Base-by-base conservation (phyloP, 306 rosid species). In the Pachyrhizus erosus region DNA sequence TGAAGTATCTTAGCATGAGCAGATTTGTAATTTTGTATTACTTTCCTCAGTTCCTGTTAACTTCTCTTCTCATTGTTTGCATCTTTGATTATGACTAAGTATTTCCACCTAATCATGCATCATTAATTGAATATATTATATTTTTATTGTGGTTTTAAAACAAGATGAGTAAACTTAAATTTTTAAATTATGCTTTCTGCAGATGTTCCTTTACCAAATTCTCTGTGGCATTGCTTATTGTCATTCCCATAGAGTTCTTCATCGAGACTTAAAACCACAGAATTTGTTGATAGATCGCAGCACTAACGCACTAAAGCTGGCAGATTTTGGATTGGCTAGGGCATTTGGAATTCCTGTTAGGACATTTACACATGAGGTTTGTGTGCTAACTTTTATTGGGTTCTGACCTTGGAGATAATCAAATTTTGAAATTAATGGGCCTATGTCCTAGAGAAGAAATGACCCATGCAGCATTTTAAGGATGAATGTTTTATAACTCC, bases 171-270 rank as follows among this genome's bases (percentile, higher is more conserved):
- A 46, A 45, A 75, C 62, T 43, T 84, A 65, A 80, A 62, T 73
- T 42, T 54, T 68, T 76, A 39, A 42, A 79, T 82, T 74, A 27
- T 69, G 46, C 5, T 84, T 85, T 86, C 77, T 87, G 90, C 96
- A 95, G 99, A 88, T 89, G 97, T 95, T 91, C 86, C 98, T 95
- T 73, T 91, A 95, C 80, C 99, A 95, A 89, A 95, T 95, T 91
- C 98, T 95, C 79, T 92, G 99, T 66, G 99, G 99, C 94, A 91
- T 95, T 88, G 99, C 99, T 68, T 95, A 95, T 77, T 95, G 99
- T 76, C 99, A 95, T 83, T 95, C 99, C 13, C 99, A 92, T 69
- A 91, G 99, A 87, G 98, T 95, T 89, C 98, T 95, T 84, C 99
- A 95, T 80, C 88, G 99, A 66, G 99, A 95, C 88, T 86, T 95